Evolutionary conservation across 768 basidiomycete species (phyloP).

Genomic region (Macrolepiota dolichaula): DNA sequence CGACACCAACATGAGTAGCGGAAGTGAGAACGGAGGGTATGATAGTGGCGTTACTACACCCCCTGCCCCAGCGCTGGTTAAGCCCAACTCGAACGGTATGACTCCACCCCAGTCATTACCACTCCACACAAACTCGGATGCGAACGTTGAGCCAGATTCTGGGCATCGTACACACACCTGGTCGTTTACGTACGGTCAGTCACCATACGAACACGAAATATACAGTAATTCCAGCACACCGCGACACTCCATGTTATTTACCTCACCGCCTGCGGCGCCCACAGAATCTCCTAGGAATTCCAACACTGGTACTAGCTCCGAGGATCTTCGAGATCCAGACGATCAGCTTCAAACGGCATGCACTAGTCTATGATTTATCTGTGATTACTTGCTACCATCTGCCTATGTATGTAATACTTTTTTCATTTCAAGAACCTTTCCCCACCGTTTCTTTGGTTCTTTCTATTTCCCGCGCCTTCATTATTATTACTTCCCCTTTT

Average conservation of each 20-base stretch:
- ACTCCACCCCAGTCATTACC: constrained; percentile 19
- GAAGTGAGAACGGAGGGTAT: neutral
- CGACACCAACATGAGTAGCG: neutral
- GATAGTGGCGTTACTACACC: constrained; percentile 1
- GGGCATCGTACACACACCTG: constrained; percentile 24
- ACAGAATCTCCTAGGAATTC: constrained; percentile 22
- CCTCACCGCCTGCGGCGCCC: constrained; percentile 23
- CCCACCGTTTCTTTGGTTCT: neutral
- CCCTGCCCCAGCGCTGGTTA: constrained; percentile 18
- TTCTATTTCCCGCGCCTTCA: neutral
- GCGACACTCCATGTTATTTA: constrained; percentile 25
- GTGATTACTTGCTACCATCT: constrained; percentile 13
- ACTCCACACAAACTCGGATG: constrained; percentile 27
- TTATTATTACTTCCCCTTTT: neutral
- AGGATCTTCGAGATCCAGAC: constrained; percentile 22
- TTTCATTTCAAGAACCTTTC: constrained; percentile 13
- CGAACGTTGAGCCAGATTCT: neutral
- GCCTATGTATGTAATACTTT: constrained; percentile 13
- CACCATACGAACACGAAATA: constrained; percentile 25
- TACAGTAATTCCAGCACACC: constrained; percentile 20
- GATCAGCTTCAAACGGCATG: constrained; percentile 16
- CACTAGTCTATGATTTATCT: constrained; percentile 14
- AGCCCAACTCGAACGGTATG: constrained; percentile 16
- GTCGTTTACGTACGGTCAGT: constrained; percentile 37
- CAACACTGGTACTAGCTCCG: constrained; percentile 15